Evolutionary conservation across 2,329 filamentous ascomycete genomes (phyloP), one percentile per base, ranked within the genome.

Genomic region (Elsinoe arachidis): DNA sequence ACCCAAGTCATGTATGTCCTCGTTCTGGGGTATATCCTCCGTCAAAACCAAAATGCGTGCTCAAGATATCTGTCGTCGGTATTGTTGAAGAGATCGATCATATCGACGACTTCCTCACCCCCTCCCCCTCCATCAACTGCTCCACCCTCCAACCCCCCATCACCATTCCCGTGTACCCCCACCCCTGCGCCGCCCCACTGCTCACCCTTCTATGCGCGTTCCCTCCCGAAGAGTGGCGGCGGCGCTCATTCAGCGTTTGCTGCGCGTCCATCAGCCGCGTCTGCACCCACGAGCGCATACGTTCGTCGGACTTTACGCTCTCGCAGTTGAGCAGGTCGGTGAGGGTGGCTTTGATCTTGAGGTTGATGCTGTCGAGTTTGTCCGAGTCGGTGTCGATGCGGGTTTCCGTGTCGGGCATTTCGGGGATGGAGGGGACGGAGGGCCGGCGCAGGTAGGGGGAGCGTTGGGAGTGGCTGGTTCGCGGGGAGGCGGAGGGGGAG

Each of bases 281-380:
- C 62, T 80, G 78, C 11, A 80, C 73, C 76, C 77, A 80, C 14
- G 68, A 67, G 39, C 78, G 70, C 62, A 74, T 73, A 59, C 72
- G 72, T 1, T 69, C 65, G 65, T 80, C 77, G 9, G 68, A 64
- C 39, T 72, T 73, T 2, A 79, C 78, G 39, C 72, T 72, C 14
- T 78, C 75, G 47, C 76, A 79, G 61, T 81, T 80, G 56, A 81
- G 67, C 1, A 81, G 68, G 58, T 79, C 77, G 10, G 78, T 81
- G 49, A 81, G 70, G 9, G 76, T 79, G 17, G 70, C 72, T 62
- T 80, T 80, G 67, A 80, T 79, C 61, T 78, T 74, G 53, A 76
- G 70, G 61, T 78, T 80, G 66, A 79, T 72, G 41, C 76, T 68
- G 59, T 71, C 73, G n/a, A 79, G 66, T 60, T 73, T 73, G 65